A percentile compares a stretch with the other conserved stretches of the same genome.
phyloP scores from a whole-genome alignment of 208 protist genomes.

The Phytomonas sp. region DNA sequence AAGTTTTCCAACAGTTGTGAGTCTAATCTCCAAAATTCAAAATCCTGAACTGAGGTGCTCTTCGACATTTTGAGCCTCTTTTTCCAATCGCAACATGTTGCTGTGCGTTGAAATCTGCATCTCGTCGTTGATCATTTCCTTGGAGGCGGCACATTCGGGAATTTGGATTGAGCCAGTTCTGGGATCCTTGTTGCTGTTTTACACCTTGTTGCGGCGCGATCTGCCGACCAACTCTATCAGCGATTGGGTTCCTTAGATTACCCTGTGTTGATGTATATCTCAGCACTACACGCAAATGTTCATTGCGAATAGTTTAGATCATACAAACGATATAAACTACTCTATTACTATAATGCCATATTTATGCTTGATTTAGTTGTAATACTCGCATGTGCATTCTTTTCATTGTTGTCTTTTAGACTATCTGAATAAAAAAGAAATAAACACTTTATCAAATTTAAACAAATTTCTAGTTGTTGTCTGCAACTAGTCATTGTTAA shows the following conservation, averaged over 20 bases:
- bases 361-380: neutral
- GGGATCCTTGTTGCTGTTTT: neutral
- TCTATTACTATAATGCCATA: neutral
- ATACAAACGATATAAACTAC: neutral
- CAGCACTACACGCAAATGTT: neutral
- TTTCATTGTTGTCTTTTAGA: neutral
- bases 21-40: neutral
- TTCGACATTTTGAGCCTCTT: neutral
- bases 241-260: neutral
- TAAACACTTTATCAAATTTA: constrained; percentile 12
- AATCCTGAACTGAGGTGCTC: neutral
- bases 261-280: neutral
- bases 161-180: neutral
- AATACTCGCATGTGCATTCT: neutral
- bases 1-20: neutral
- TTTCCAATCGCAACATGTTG: neutral
- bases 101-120: neutral
- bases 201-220: neutral
- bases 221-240: neutral
- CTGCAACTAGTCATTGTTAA: neutral
- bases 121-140: neutral
- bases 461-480: neutral
- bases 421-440: constrained; percentile 10
- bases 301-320: neutral
- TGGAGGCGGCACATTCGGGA: neutral